A percentile compares a stretch with the other conserved stretches of the same genome.
These are phyloP conservation scores for Aureobasidium zeae DNA, from an alignment of 2,329 filamentous ascomycete genomes.

Conservation along the genomic window DNA sequence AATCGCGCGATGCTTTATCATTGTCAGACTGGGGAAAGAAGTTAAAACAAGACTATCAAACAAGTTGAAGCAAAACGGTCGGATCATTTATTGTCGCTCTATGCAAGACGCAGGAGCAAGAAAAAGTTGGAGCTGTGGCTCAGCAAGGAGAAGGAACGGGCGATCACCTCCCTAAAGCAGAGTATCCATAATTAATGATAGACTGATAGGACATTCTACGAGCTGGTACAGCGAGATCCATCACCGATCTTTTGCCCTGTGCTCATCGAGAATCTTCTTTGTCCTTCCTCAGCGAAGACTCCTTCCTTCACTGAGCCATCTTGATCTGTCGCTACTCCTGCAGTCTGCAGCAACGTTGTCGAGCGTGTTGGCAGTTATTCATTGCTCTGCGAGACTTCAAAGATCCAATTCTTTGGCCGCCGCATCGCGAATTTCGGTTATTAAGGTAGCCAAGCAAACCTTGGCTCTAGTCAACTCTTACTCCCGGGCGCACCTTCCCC, in stretches of 20 bases:
- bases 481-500: no score
- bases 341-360: no score
- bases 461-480: no score
- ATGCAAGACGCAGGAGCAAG: neutral
- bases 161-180: conserved; percentile 5
- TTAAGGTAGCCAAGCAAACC: neutral
- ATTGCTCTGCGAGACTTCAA: no score
- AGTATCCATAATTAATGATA: conserved; percentile 2
- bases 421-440: no score
- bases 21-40: no score
- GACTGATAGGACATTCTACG: conserved; percentile 1
- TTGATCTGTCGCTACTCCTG: neutral
- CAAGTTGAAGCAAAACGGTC: no score
- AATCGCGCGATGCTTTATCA: no score
- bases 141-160: neutral
- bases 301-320: no score
- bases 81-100: neutral
- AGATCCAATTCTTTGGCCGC: no score
- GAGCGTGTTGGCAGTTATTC: no score
- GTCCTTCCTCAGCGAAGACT: neutral
- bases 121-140: neutral
- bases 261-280: conserved; percentile 9
- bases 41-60: no score
- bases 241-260: conserved; percentile 13
- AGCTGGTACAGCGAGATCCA: neutral